These are phyloP conservation scores for Choanephora cucurbitarum DNA, from an alignment of 371 early-diverging fungal species.

Conservation along the genomic window DNA sequence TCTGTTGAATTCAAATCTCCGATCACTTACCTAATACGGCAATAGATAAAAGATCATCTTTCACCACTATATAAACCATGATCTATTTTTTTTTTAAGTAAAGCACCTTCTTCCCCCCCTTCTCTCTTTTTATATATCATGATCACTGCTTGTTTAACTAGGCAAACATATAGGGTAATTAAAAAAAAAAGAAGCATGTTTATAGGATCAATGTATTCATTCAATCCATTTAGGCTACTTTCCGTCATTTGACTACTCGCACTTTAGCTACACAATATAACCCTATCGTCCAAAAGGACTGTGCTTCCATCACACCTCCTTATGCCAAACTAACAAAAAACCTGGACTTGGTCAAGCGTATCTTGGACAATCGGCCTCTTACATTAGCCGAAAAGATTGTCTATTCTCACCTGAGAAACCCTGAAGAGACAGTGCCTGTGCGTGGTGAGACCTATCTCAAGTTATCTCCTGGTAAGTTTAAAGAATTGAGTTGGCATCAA, in stretches of 20 bases:
- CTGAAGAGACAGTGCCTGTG: conserved; percentile 66
- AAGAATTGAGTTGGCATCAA: no score
- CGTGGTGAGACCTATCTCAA: conserved; percentile 73
- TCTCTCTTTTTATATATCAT: conserved; percentile 9
- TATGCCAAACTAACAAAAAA: conserved; percentile 59
- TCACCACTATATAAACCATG: conserved; percentile 8
- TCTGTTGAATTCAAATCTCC: no score
- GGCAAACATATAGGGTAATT: conserved; percentile 19
- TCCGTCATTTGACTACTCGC: conserved; percentile 8
- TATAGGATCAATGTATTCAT: neutral
- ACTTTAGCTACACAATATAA: conserved; percentile 37
- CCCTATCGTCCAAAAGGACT: conserved; percentile 53
- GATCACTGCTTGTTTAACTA: conserved; percentile 28
- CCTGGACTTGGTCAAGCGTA: conserved; percentile 54
- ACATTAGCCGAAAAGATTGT: conserved; percentile 95
- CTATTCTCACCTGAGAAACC: conserved; percentile 89
- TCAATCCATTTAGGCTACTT: conserved; percentile 4
- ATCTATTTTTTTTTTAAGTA: no score
- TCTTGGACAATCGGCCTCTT: conserved; percentile 65
- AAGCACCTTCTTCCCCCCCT: conserved; percentile 9
- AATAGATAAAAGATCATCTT: conserved; percentile 32
- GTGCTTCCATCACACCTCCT: conserved; percentile 61
- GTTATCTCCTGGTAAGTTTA: conserved; percentile 68
- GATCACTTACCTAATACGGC: conserved; percentile 9
- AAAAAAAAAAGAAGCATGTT: neutral